Percentiles rank a stretch among this genome's conserved stretches.
phyloP scores from a whole-genome alignment of 768 basidiomycete species.

The Chalciporus sphaerocephalus region DNA sequence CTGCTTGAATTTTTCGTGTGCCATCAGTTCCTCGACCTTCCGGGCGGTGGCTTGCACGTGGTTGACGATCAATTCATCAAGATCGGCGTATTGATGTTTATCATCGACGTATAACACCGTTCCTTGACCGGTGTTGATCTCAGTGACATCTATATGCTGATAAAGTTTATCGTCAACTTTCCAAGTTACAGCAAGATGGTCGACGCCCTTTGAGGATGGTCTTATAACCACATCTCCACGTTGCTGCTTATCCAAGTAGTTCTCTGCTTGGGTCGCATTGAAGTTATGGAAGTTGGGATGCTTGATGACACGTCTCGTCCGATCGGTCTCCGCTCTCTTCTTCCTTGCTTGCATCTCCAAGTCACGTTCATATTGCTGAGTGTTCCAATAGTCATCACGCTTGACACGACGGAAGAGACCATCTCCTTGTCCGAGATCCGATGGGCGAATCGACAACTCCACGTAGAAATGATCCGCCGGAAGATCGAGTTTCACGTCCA shows the following conservation, averaged over 20 bases:
- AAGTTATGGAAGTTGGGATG: slow-evolving; percentile 98
- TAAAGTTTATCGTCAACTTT: slow-evolving; percentile 95
- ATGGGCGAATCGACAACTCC: slow-evolving; percentile 65
- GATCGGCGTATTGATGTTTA: slow-evolving; percentile 82
- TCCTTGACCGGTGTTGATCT: slow-evolving; percentile 70
- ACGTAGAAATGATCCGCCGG: slow-evolving; percentile 62
- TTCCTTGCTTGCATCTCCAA: slow-evolving; percentile 71
- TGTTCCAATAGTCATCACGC: slow-evolving; percentile 63
- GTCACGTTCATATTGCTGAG: slow-evolving; percentile 60
- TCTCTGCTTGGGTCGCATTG: slow-evolving; percentile 85
- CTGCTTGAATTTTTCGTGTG: slow-evolving; percentile 91
- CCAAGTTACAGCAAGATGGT: slow-evolving; percentile 98
- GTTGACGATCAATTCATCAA: slow-evolving; percentile 95
- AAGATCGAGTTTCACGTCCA: slow-evolving; percentile 62
- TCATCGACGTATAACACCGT: slow-evolving; percentile 68
- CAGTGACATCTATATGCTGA: slow-evolving; percentile 91
- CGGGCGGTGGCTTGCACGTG: slow-evolving; percentile 93
- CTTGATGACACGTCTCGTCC: slow-evolving; percentile 82
- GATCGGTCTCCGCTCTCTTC: slow-evolving; percentile 79
- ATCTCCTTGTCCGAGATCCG: slow-evolving; percentile 62
- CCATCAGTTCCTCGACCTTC: slow-evolving; percentile 90
- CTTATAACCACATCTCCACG: slow-evolving; percentile 95
- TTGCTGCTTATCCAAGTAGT: slow-evolving; percentile 83
- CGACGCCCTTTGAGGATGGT: slow-evolving; percentile 88
- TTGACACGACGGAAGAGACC: slow-evolving; percentile 54